A percentile compares a stretch with the other conserved stretches of the same genome.
Conservation (phyloP, 345 rosid species). For the Geranium brycei region DNA sequence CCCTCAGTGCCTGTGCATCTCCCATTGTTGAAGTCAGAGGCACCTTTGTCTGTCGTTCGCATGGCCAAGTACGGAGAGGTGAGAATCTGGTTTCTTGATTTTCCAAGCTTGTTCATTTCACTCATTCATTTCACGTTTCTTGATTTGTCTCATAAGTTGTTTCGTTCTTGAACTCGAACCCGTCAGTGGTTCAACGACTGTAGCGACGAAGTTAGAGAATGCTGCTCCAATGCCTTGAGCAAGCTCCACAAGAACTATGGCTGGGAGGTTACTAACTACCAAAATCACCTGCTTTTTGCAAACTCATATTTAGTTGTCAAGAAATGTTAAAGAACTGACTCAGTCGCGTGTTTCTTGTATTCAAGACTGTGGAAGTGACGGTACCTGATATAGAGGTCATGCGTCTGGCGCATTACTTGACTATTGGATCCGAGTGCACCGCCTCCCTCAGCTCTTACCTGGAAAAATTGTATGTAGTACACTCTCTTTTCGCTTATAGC, state of each 20-base stretch:
- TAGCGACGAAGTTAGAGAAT: slow-evolving; percentile 34
- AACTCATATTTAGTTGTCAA: no score
- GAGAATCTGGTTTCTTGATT: slow-evolving; percentile 2
- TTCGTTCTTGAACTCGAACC: no score
- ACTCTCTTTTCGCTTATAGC: not conserved
- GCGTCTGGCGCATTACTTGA: slow-evolving; percentile 64
- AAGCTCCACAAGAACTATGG: slow-evolving; percentile 22
- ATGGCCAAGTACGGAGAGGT: slow-evolving; percentile 60
- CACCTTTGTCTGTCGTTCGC: slow-evolving; percentile 22
- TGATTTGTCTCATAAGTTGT: no score
- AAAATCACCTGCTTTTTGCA: no score
- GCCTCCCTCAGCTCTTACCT: slow-evolving; percentile 36
- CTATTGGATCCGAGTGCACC: slow-evolving; percentile 51
- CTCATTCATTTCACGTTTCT: no score
- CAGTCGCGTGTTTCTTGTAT: slow-evolving; percentile 1
- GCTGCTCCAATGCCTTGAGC: slow-evolving; percentile 36
- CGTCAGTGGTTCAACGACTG: slow-evolving; percentile 63
- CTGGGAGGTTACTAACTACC: slow-evolving; percentile 37
- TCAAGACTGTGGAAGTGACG: slow-evolving; percentile 45
- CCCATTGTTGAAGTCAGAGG: slow-evolving; percentile 30
- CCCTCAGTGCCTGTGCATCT: slow-evolving; percentile 17
- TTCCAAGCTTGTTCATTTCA: no score
- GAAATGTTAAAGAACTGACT: no score
- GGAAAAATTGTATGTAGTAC: slow-evolving; percentile 31
- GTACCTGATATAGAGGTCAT: slow-evolving; percentile 63